Evolutionary conservation across 805 yeast genomes (phyloP).

Genomic region (Saccharomycopsis fodiens): DNA sequence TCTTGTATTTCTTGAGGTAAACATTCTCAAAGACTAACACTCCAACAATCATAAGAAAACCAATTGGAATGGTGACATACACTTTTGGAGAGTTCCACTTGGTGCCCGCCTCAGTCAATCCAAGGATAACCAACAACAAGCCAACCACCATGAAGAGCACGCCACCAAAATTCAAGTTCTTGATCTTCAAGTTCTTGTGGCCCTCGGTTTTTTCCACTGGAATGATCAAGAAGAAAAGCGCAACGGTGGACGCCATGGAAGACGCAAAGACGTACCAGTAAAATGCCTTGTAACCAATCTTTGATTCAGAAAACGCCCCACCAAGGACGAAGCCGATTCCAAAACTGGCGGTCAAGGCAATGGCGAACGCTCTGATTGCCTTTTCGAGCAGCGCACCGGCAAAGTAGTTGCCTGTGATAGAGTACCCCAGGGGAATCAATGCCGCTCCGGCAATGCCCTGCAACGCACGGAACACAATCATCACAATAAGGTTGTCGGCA

Average conservation of each 20-base stretch:
- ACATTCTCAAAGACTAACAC: conserved; percentile 28
- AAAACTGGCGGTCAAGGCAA: no score
- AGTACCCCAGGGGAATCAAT: conserved; percentile 32
- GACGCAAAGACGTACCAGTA: conserved; percentile 18
- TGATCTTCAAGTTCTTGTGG: conserved; percentile 1
- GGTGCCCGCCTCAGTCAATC: conserved; percentile 15
- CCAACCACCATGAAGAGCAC: conserved; percentile 1
- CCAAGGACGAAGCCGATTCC: conserved; percentile 18
- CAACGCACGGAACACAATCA: no score
- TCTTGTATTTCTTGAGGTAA: conserved; percentile 20
- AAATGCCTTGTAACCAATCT: conserved; percentile 20
- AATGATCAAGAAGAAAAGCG: no score
- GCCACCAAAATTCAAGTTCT: conserved; percentile 7
- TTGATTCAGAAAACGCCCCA: conserved; percentile 13
- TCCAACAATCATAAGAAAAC: conserved; percentile 26
- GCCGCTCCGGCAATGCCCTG: conserved; percentile 37
- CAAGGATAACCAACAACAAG: conserved; percentile 8
- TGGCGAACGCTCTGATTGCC: conserved; percentile 24
- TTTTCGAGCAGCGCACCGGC: conserved; percentile 25
- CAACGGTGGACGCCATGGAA: conserved; percentile 22
- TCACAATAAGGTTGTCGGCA: conserved; percentile 27
- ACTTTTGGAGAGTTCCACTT: conserved; percentile 22
- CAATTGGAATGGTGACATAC: conserved; percentile 35
- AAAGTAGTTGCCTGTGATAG: conserved; percentile 27
- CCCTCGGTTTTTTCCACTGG: conserved; percentile 5